Evolutionary conservation across 352 stramenopile species (phyloP).

Genomic region (Globisporangium okanoganense): DNA sequence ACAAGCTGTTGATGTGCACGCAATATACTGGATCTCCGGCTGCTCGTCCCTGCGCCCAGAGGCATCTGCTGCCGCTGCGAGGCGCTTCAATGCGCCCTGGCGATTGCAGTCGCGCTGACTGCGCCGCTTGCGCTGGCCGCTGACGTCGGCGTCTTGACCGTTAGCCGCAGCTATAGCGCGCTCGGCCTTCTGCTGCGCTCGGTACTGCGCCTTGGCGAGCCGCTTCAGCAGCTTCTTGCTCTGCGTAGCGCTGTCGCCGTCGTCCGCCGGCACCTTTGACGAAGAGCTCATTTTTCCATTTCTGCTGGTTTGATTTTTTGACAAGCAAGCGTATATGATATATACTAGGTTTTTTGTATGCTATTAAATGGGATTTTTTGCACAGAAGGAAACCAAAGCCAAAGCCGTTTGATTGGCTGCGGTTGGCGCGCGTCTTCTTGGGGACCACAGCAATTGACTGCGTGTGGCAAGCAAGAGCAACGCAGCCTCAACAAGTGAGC

Average conservation of each 20-base stretch:
- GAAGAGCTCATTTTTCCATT: background rate
- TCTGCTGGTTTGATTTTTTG: background rate
- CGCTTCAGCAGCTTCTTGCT: conserved; percentile 56
- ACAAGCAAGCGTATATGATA: background rate
- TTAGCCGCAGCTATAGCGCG: conserved; percentile 13
- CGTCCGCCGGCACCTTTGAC: background rate
- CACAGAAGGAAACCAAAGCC: background rate
- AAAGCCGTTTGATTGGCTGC: conserved; percentile 4
- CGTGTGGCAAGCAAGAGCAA: too few relatives aligned
- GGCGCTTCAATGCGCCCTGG: conserved; percentile 4
- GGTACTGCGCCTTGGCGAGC: conserved; percentile 32
- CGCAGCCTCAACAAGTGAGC: background rate
- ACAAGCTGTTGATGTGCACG: conserved; percentile 28
- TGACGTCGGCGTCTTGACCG: background rate
- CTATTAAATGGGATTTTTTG: background rate
- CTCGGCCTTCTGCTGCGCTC: conserved; percentile 33
- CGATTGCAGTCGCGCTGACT: conserved; percentile 29
- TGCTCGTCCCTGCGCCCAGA: conserved; percentile 1
- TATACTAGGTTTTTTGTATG: background rate
- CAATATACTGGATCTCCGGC: conserved; percentile 20
- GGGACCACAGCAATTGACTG: background rate
- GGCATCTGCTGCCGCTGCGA: background rate
- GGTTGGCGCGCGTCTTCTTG: background rate
- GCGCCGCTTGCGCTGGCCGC: conserved; percentile 34
- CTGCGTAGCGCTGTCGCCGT: background rate